phyloP scores from a whole-genome alignment of 2,329 filamentous ascomycete genomes.

The Acrocalymma vagum region DNA sequence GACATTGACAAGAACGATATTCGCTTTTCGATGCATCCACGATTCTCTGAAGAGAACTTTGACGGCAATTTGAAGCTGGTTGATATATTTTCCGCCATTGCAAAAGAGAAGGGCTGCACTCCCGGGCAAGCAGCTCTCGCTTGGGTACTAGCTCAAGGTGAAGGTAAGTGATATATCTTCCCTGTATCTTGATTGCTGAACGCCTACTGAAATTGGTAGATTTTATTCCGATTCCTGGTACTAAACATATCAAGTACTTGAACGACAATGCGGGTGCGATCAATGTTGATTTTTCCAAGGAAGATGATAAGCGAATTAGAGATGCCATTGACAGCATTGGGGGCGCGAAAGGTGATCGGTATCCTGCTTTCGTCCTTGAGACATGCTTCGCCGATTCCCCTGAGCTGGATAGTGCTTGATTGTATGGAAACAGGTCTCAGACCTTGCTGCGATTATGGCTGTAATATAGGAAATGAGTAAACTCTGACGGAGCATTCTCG shows the following conservation, averaged over 20 bases:
- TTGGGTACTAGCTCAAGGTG: constrained; percentile 38
- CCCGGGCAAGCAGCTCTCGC: constrained; percentile 61
- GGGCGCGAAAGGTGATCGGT: constrained; percentile 10
- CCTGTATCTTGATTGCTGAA: too few species aligned
- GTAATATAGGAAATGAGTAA: too few species aligned
- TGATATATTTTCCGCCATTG: constrained; percentile 21
- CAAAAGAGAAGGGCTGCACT: constrained; percentile 59
- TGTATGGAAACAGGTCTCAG: too few species aligned
- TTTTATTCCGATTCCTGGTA: constrained; percentile 64
- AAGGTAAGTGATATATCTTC: too few species aligned
- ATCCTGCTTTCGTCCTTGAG: constrained; percentile 4
- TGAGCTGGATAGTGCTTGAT: constrained; percentile 1
- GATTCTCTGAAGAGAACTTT: constrained; percentile 47
- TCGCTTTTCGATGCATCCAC: constrained; percentile 38
- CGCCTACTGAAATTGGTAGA: too few species aligned
- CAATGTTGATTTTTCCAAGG: constrained; percentile 11
- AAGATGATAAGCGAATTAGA: constrained; percentile 20
- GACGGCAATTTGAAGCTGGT: constrained; percentile 31
- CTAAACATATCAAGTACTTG: constrained; percentile 19
- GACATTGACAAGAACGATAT: constrained; percentile 49
- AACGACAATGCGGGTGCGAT: constrained; percentile 18
- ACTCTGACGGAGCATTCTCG: too few species aligned
- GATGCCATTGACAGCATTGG: constrained; percentile 48
- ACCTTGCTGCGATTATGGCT: too few species aligned
- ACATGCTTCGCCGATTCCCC: constrained; percentile 5